Evolutionary conservation across 2,329 filamentous ascomycete genomes (phyloP).

Genomic region (Exophiala alcalophila): DNA sequence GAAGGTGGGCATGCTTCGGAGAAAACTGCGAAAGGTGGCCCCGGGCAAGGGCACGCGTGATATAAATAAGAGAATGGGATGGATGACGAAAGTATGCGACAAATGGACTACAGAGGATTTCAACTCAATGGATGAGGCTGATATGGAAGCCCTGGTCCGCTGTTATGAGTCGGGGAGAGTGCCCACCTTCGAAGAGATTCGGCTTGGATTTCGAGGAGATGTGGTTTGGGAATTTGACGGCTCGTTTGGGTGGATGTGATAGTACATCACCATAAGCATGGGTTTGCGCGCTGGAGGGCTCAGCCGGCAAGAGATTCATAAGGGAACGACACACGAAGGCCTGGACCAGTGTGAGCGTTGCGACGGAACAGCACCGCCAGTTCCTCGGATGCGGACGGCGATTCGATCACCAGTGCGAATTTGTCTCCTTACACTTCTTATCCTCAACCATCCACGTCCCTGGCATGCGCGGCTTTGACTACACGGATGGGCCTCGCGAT

Average conservation of each 20-base stretch:
- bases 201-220: constrained; percentile 25
- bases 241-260: constrained; percentile 29
- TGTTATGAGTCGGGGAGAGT: constrained; percentile 58
- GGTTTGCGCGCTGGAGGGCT: too few species aligned
- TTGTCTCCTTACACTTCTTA: too few species aligned
- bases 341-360: too few species aligned
- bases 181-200: constrained; percentile 39
- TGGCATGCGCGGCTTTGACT: too few species aligned
- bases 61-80: constrained; percentile 41
- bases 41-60: constrained; percentile 47
- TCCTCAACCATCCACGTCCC: too few species aligned
- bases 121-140: constrained; percentile 74
- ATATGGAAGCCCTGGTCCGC: constrained; percentile 78
- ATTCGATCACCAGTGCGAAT: too few species aligned
- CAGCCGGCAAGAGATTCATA: too few species aligned
- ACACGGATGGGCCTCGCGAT: too few species aligned
- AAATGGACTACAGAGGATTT: constrained; percentile 81
- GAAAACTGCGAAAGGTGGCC: constrained; percentile 73
- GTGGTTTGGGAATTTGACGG: constrained; percentile 31
- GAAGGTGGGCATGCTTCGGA: constrained; percentile 75
- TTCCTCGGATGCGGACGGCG: too few species aligned
- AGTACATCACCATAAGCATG: background rate
- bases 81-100: constrained; percentile 92
- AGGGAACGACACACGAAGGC: too few species aligned
- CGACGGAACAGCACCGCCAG: too few species aligned